Evolutionary conservation across 306 rosid genomes (phyloP).

Genomic region (Senna tora): DNA sequence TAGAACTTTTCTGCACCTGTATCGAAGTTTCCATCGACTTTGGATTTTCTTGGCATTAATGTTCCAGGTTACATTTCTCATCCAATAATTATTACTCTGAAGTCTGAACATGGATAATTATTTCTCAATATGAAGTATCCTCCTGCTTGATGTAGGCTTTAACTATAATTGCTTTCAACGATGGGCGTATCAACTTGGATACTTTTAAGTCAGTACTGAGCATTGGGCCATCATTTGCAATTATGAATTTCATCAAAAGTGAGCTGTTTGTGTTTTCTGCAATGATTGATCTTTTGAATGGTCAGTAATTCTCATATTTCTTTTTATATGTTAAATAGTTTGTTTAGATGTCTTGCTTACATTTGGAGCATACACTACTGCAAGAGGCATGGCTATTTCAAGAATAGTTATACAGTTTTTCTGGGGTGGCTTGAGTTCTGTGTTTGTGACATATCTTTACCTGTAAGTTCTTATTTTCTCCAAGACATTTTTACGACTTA

Average conservation of each 20-base stretch:
- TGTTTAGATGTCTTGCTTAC: conserved; percentile 86
- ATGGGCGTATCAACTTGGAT: conserved; percentile 55
- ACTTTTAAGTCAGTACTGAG: conserved; percentile 79
- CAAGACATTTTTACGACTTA: conserved; percentile 2
- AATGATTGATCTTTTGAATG: conserved; percentile 27
- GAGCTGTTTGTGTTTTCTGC: conserved; percentile 40
- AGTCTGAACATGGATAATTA: conserved; percentile 22
- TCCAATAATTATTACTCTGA: conserved; percentile 33
- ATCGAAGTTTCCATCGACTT: conserved; percentile 96
- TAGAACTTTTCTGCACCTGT: conserved; percentile 86
- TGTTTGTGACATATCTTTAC: conserved; percentile 68
- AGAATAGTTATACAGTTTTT: conserved; percentile 89
- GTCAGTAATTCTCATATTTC: conserved; percentile 26
- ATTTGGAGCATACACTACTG: conserved; percentile 89
- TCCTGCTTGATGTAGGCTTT: conserved; percentile 60
- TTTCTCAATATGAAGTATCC: conserved; percentile 27
- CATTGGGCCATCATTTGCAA: conserved; percentile 85
- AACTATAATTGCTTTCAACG: conserved; percentile 81
- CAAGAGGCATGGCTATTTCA: conserved; percentile 99
- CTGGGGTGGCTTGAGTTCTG: conserved; percentile 90
- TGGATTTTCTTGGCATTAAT: conserved; percentile 93
- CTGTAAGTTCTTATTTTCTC: conserved; percentile 60
- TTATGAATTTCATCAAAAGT: conserved; percentile 90
- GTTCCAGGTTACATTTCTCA: conserved; percentile 73
- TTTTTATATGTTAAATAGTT: conserved; percentile 51